Evolutionary conservation across 768 basidiomycete genomes (phyloP).

Genomic region (Tulasnella sp.): DNA sequence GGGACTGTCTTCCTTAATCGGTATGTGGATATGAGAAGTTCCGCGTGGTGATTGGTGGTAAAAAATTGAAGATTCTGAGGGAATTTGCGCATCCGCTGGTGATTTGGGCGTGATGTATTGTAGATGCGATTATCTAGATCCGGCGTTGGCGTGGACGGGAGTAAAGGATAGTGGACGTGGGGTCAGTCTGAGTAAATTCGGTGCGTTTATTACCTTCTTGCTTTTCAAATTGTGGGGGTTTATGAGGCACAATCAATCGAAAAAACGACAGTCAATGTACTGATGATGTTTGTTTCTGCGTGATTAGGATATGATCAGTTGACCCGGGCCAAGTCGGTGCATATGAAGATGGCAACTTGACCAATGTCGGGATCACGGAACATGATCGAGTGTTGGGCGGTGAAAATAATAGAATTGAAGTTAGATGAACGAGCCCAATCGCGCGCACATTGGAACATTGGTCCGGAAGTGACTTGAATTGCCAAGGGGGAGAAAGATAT

Average conservation of each 20-base stretch:
- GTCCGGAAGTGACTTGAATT: too few species aligned
- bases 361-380: background rate
- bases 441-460: background rate
- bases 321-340: conserved; percentile 66
- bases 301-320: conserved; percentile 72
- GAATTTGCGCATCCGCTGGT: conserved; percentile 59
- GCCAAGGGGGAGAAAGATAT: too few species aligned
- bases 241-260: background rate
- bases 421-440: background rate
- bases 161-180: conserved; percentile 90
- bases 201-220: conserved; percentile 32
- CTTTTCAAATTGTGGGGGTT: background rate
- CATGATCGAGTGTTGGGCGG: background rate
- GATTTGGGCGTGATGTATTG: conserved; percentile 92
- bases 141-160: conserved; percentile 89
- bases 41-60: conserved; percentile 19
- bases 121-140: conserved; percentile 84
- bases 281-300: conserved; percentile 3
- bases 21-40: too few species aligned
- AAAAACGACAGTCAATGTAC: background rate
- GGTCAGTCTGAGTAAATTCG: conserved; percentile 79
- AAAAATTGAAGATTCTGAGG: conserved; percentile 50
- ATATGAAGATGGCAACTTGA: conserved; percentile 50
- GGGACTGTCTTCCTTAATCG: conserved; percentile 94
- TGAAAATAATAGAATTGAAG: background rate